A percentile compares a stretch with the other conserved stretches of the same genome.
Conservation (phyloP, 148 eudicot genomes). For the Cornus florida region DNA sequence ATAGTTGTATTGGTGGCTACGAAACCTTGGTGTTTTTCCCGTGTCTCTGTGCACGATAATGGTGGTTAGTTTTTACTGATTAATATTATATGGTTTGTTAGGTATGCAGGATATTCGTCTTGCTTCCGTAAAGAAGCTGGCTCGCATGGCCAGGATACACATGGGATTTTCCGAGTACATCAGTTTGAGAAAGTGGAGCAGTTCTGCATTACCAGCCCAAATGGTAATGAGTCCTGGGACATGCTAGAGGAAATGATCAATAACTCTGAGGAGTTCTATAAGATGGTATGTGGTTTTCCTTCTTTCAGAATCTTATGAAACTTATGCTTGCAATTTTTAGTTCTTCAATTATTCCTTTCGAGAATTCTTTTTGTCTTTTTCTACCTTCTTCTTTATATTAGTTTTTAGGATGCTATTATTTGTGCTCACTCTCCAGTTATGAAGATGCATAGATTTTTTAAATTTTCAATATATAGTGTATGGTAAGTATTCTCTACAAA, state of each 20-base stretch:
- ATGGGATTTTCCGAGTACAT: slow-evolving; percentile 91
- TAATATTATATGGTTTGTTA: slow-evolving; percentile 18
- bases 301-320: not conserved
- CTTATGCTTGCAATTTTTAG: not conserved
- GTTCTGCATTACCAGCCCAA: slow-evolving; percentile 79
- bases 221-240: slow-evolving; percentile 79
- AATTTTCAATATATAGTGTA: no score
- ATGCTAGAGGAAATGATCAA: slow-evolving; percentile 90
- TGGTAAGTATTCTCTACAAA: not conserved
- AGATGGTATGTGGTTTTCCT: slow-evolving; percentile 43
- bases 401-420: no score
- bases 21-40: not conserved
- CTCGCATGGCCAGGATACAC: slow-evolving; percentile 90
- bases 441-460: no score
- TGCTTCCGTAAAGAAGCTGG: slow-evolving; percentile 98
- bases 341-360: not conserved
- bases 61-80: slow-evolving; percentile 15
- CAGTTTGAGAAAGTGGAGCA: slow-evolving; percentile 96
- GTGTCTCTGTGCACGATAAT: not conserved
- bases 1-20: not conserved
- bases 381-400: not conserved
- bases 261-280: slow-evolving; percentile 87
- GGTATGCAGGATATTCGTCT: slow-evolving; percentile 91
- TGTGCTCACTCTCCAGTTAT: no score
- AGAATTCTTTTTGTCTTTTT: no score